Base-by-base conservation (phyloP, 2,329 filamentous ascomycete species). In the Tothia fuscella region DNA sequence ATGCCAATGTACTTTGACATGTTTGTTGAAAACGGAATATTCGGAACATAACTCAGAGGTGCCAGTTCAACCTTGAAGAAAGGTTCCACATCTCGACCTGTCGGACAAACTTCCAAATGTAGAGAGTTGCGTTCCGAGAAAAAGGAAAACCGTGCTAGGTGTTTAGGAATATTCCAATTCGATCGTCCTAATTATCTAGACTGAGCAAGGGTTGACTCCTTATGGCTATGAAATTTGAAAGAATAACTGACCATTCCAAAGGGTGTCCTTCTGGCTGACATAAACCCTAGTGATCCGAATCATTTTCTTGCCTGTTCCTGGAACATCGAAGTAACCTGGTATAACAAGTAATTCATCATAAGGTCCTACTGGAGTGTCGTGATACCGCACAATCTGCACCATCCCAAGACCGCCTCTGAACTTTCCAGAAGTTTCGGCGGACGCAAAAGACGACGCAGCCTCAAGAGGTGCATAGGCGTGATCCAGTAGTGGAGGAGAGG, bases 81-180 rank as follows among this genome's bases (percentile, higher is more conserved):
- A 6, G 38, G 28, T 29, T 33, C 20, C 7, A 29, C 13, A 13
- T 32, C 17, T 20, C 10, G n/a, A 24, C 20, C 28, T 37, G 38
- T 14, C n/a, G 38, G 28, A 39, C 14, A 41, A 16, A 40, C 37
- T 24, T 40, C 32, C 9, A 40, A 21, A 12, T 17, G 10, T 14
- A 24, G 13, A n/a, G n/a, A n/a, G n/a, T n/a, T 9, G n/a, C 25
- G 7, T 40, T 32, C 6, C 22, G 37, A 7, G n/a, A 30, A 7
- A 21, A 43, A 44, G 9, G 12, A 7, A 31, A 44, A 44, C 6
- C 24, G 6, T 5, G 41, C 41, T 16, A 44, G 41, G n/a, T 44
- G 41, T 32, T 44, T 44, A 5, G 41, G 41, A 26, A 44, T 44
- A 28, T 44, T 44, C 41, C 41, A 44, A 25, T 44, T 44, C 16